Evolutionary conservation across 108 stramenopile species (phyloP).

Genomic region (Aurantiochytrium sp.): DNA sequence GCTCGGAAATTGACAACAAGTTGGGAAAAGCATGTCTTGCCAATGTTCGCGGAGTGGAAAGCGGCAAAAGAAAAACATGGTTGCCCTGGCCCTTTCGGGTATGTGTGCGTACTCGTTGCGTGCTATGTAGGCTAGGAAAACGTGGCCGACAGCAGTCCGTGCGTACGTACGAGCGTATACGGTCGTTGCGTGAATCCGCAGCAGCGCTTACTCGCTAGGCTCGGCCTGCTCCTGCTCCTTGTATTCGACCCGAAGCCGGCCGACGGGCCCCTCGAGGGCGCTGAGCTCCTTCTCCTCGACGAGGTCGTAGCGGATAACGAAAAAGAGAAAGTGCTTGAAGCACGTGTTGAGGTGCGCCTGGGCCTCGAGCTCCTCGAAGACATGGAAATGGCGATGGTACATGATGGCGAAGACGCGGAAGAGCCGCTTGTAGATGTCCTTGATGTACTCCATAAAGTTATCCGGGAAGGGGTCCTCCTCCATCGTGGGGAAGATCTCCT

Average conservation of each 20-base stretch:
- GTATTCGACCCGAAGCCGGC: not conserved
- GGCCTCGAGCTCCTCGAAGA: constrained; percentile 50
- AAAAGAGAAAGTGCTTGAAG: constrained; percentile 65
- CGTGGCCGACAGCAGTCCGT: no score
- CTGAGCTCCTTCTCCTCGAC: constrained; percentile 31
- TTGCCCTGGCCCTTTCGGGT: no score
- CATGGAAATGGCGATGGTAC: constrained; percentile 50
- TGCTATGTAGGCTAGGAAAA: no score
- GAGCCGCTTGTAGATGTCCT: constrained; percentile 51
- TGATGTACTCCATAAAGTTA: constrained; percentile 45
- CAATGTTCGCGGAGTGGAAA: no score
- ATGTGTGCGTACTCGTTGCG: no score
- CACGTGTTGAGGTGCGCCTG: constrained; percentile 61
- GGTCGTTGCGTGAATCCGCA: no score
- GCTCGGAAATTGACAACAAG: no score
- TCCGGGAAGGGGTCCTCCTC: constrained; percentile 38
- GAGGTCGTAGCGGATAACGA: constrained; percentile 52
- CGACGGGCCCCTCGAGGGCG: constrained; percentile 1
- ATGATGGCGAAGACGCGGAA: constrained; percentile 60
- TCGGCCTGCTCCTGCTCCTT: not conserved
- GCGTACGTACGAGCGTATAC: no score
- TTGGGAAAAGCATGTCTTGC: no score
- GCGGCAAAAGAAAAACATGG: no score
- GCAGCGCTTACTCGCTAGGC: not conserved
- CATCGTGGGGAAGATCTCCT: constrained; percentile 11